A percentile compares a stretch with the other conserved stretches of the same genome.
These are phyloP conservation scores for Phlegmacium glaucopus DNA, from an alignment of 768 basidiomycete genomes.

Conservation along the genomic window DNA sequence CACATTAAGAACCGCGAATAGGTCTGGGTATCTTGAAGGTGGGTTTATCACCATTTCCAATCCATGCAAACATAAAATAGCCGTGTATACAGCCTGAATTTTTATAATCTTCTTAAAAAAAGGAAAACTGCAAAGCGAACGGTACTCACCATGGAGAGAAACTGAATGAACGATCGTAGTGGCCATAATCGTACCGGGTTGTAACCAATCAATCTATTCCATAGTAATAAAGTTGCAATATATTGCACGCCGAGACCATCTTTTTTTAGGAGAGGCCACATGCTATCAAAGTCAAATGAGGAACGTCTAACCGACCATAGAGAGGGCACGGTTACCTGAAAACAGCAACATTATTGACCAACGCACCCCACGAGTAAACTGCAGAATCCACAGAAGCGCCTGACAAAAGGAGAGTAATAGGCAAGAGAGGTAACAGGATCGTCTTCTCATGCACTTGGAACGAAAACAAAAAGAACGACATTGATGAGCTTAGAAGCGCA, in stretches of 20 bases:
- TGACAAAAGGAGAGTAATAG: conserved; percentile 74
- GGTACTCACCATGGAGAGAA: conserved; percentile 45
- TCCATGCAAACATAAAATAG: conserved; percentile 54
- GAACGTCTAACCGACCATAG: neutral
- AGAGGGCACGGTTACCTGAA: conserved; percentile 64
- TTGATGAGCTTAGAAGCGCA: conserved; percentile 72
- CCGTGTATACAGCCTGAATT: conserved; percentile 50
- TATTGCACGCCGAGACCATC: conserved; percentile 81
- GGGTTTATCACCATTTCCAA: conserved; percentile 60
- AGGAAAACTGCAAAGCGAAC: conserved; percentile 12
- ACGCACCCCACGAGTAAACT: conserved; percentile 64
- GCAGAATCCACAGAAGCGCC: conserved; percentile 50
- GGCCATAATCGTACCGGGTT: conserved; percentile 52
- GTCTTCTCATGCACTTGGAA: conserved; percentile 98
- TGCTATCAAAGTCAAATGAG: conserved; percentile 43
- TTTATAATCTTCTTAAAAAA: neutral
- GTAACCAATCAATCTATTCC: conserved; percentile 83
- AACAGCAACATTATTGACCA: conserved; percentile 80
- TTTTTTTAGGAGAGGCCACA: conserved; percentile 86
- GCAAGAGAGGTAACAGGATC: conserved; percentile 81
- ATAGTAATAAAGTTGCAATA: conserved; percentile 59
- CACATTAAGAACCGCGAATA: conserved; percentile 84
- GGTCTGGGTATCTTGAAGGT: conserved; percentile 77
- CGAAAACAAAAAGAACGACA: conserved; percentile 95
- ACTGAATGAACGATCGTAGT: conserved; percentile 48